Conservation (phyloP, 208 protist genomes). For the Trypanosoma caninum region DNA sequence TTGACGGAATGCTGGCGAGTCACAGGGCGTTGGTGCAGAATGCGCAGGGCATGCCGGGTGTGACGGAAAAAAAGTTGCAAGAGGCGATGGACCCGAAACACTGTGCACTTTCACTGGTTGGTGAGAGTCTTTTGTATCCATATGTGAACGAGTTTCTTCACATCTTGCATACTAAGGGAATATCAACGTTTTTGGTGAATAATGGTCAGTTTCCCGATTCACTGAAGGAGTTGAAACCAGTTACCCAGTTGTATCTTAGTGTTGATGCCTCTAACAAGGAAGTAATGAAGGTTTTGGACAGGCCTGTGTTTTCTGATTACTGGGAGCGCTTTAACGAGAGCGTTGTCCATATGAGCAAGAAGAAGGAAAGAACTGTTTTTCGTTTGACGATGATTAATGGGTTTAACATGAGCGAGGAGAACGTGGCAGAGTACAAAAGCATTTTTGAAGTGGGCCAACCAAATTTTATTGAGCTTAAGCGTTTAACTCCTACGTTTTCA, state of each 20-base stretch:
- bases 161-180: conserved; percentile 65
- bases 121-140: conserved; percentile 95
- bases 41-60: conserved; percentile 88
- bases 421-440: conserved; percentile 87
- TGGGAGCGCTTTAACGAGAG: conserved; percentile 93
- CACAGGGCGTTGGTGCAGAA: conserved; percentile 81
- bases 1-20: conserved; percentile 80
- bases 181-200: conserved; percentile 94
- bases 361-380: conserved; percentile 94
- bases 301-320: conserved; percentile 91
- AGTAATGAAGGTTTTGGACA: conserved; percentile 89
- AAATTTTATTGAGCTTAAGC: conserved; percentile 94
- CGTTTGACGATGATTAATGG: conserved; percentile 95
- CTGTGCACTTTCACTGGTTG: conserved; percentile 94
- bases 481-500: conserved; percentile 91
- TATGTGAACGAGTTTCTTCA: conserved; percentile 92
- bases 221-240: conserved; percentile 51
- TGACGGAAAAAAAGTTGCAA: conserved; percentile 66
- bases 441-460: conserved; percentile 86
- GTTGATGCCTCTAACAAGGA: conserved; percentile 91
- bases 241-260: conserved; percentile 94
- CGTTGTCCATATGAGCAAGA: conserved; percentile 83
- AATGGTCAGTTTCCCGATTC: conserved; percentile 91
- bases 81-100: conserved; percentile 88
- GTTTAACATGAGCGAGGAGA: conserved; percentile 90